Percentiles rank a stretch among this genome's conserved stretches.
These are phyloP conservation scores for Rhynchospora tenuis DNA, from an alignment of 176 grass and related monocot species.

Conservation along the genomic window DNA sequence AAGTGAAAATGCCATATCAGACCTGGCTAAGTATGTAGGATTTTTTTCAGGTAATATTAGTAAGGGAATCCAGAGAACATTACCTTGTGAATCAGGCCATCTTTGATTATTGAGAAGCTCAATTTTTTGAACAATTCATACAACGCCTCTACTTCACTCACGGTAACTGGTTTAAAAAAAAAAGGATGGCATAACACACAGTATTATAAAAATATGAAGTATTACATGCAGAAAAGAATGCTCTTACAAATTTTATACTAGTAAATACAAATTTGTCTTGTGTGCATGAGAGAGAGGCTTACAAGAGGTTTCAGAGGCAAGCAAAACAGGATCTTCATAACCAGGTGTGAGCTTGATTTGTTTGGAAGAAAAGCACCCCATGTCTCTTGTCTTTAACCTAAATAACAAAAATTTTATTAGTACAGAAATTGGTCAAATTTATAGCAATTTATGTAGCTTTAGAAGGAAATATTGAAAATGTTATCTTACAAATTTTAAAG, in stretches of 20 bases:
- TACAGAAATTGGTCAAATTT: background rate
- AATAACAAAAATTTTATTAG: background rate
- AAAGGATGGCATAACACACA: background rate
- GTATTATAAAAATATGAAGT: background rate
- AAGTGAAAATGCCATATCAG: background rate
- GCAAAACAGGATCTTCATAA: slow-evolving; percentile 29
- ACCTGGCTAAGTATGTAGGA: background rate
- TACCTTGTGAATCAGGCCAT: slow-evolving; percentile 85
- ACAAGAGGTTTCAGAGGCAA: slow-evolving; percentile 31
- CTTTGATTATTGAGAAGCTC: slow-evolving; percentile 70
- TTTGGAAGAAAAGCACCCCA: slow-evolving; percentile 30
- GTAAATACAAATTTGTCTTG: background rate
- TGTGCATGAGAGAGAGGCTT: background rate
- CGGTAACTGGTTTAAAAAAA: slow-evolving; percentile 39
- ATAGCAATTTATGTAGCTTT: background rate
- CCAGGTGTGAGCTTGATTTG: slow-evolving; percentile 6
- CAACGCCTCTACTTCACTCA: slow-evolving; percentile 70
- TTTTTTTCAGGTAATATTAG: background rate
- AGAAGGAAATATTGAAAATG: background rate
- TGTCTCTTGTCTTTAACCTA: background rate
- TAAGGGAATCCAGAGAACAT: background rate
- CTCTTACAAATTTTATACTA: background rate
- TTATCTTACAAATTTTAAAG: background rate
- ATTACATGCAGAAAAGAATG: background rate
- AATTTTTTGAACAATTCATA: slow-evolving; percentile 65